Evolutionary conservation across 208 protist genomes (phyloP).

Genomic region (Trypanosomatidae sp.): DNA sequence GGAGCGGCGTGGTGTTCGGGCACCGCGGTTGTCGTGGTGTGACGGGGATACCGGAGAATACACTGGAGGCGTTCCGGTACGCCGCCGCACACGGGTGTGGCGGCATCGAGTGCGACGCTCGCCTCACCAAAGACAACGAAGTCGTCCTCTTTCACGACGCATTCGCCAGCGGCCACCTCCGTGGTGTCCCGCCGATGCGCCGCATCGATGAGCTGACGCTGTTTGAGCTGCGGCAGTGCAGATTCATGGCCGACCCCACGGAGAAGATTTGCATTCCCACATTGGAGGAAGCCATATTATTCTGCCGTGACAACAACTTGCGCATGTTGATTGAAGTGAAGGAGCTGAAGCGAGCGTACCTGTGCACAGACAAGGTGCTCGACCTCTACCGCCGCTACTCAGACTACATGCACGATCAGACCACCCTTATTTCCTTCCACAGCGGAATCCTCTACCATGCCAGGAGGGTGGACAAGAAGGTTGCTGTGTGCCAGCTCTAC

Average conservation of each 20-base stretch:
- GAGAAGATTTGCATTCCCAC: slow-evolving; percentile 77
- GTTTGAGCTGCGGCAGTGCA: slow-evolving; percentile 68
- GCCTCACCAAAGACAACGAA: slow-evolving; percentile 87
- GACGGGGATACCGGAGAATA: slow-evolving; percentile 82
- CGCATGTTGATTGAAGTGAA: slow-evolving; percentile 91
- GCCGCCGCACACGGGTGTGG: slow-evolving; percentile 63
- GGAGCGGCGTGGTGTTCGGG: slow-evolving; percentile 84
- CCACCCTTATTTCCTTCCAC: slow-evolving; percentile 86
- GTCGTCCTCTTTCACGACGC: slow-evolving; percentile 85
- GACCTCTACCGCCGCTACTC: slow-evolving; percentile 82
- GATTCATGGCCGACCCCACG: slow-evolving; percentile 65
- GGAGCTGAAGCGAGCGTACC: slow-evolving; percentile 42
- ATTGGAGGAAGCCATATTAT: slow-evolving; percentile 82
- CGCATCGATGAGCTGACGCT: slow-evolving; percentile 77
- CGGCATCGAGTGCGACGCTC: slow-evolving; percentile 85
- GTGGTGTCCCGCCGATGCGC: slow-evolving; percentile 36
- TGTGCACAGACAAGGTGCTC: slow-evolving; percentile 78
- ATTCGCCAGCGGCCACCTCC: slow-evolving; percentile 42
- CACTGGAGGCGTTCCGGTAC: slow-evolving; percentile 85
- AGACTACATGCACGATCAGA: slow-evolving; percentile 88
- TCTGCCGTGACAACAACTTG: slow-evolving; percentile 75
- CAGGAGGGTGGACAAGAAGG: slow-evolving; percentile 53
- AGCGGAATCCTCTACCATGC: slow-evolving; percentile 73
- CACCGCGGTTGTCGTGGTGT: slow-evolving; percentile 84
- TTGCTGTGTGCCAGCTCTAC: slow-evolving; percentile 84